Evolutionary conservation across 805 yeast genomes (phyloP), one percentile per base, ranked within the genome.

Genomic region (Phaffomyces thermotolerans): DNA sequence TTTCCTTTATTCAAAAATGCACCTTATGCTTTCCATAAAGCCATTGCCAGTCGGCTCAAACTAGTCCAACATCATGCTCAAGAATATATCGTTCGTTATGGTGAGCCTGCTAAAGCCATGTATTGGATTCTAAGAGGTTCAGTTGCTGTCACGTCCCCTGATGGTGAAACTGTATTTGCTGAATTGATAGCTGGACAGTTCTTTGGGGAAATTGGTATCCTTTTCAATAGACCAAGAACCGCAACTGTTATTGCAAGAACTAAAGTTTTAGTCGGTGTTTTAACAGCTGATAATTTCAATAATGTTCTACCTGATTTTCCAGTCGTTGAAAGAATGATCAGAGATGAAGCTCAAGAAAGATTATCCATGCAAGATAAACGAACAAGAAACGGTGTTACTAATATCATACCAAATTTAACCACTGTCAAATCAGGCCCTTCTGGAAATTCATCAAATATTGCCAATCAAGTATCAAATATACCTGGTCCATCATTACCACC

Each of bases 271-370:
- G 66, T 81, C 6, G 89, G 87, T 2, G 83, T 82, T 1, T 64
- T 84, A 36, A 81, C 88, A 1, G 75, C 79, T 14, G 84, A 79
- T 44, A 73, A 79, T 10, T 68, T 84, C 39, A 72, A 74, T 47
- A 62, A 68, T 10, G 83, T 84, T 1, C 64, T 84, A 22, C 76
- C 79, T 1, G 73, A 71, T 44, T 82, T 76, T 57, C 90, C 91
- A 0, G 59, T 64, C 3, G 75, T 84, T 34, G 90, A 83, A 57
- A 65, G 85, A 46, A 68, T 79, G 39, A 81, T 84, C 36, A 66
- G 90, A 48, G 87, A 84, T 58, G 91, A 84, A 55, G 90, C 88
- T 4, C 89, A 84, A 54, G 89, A 83, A 57, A 67, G 91, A 41
- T 63, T 84, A 46, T 81, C 84, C 5, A 76, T 81, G 78, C 81